Percentiles rank a stretch among this genome's conserved stretches.
phyloP scores from a whole-genome alignment of 2,329 filamentous ascomycete species.

The Aspergillus sojae region DNA sequence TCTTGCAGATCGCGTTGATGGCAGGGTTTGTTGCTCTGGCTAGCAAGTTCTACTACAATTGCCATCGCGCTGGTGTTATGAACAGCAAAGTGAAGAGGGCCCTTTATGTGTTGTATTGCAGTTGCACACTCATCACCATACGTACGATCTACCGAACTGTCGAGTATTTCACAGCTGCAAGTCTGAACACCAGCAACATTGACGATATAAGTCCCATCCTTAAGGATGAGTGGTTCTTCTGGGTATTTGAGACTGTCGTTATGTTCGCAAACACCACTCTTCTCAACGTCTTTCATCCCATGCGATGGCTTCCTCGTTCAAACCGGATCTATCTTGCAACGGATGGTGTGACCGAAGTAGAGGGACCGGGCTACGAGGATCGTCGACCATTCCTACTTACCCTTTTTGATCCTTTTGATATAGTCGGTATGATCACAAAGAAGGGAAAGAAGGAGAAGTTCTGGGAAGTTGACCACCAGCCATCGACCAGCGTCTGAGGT shows the following conservation, averaged over 20 bases:
- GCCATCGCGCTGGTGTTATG: slow-evolving; percentile 42
- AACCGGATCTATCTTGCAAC: slow-evolving; percentile 54
- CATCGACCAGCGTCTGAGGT: neutral
- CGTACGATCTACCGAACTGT: slow-evolving; percentile 55
- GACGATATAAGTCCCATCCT: slow-evolving; percentile 37
- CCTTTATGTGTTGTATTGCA: slow-evolving; percentile 51
- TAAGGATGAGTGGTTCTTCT: slow-evolving; percentile 56
- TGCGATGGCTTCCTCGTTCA: slow-evolving; percentile 51
- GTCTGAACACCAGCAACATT: slow-evolving; percentile 37
- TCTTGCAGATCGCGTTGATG: slow-evolving; percentile 55
- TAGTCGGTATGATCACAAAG: slow-evolving; percentile 39
- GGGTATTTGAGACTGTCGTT: slow-evolving; percentile 56
- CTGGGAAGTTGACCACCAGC: slow-evolving; percentile 34
- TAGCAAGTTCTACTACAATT: slow-evolving; percentile 50
- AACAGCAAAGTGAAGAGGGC: slow-evolving; percentile 44
- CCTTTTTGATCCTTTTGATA: slow-evolving; percentile 47
- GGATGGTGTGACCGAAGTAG: slow-evolving; percentile 56
- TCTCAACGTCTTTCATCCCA: slow-evolving; percentile 57
- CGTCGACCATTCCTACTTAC: slow-evolving; percentile 49
- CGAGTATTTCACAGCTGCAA: slow-evolving; percentile 47
- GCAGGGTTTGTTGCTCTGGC: slow-evolving; percentile 52
- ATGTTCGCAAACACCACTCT: slow-evolving; percentile 56
- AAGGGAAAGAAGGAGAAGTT: slow-evolving; percentile 42
- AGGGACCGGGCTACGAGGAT: slow-evolving; percentile 54
- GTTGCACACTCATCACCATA: slow-evolving; percentile 46